These are phyloP conservation scores for Priceomyces medius DNA, from an alignment of 805 yeast genomes.

Conservation along the genomic window DNA sequence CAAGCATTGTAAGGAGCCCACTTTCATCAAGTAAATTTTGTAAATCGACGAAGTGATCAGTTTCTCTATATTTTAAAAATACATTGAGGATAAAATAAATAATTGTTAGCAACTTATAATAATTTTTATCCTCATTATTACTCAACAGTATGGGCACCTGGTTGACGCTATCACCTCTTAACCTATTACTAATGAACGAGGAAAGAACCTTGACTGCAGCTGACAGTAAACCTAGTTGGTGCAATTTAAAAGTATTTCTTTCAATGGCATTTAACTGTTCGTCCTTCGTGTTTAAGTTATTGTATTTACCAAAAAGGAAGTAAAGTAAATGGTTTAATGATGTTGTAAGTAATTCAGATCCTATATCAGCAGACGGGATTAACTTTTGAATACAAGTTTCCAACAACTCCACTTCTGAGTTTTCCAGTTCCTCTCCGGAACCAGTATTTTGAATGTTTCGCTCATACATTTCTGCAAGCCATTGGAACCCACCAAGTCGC, in stretches of 20 bases:
- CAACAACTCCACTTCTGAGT: neutral
- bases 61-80: conserved; percentile 13
- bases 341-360: neutral
- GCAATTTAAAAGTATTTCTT: conserved; percentile 9
- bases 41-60: conserved; percentile 12
- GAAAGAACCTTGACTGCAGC: conserved; percentile 8
- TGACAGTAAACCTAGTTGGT: conserved; percentile 1
- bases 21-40: conserved; percentile 22
- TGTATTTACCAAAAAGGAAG: conserved; percentile 27
- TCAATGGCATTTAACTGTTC: conserved; percentile 16
- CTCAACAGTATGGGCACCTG: neutral
- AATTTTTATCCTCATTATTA: conserved; percentile 12
- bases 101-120: conserved; percentile 32
- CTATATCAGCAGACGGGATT: neutral
- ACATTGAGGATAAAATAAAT: conserved; percentile 33
- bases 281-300: conserved; percentile 8
- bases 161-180: neutral
- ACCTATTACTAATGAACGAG: conserved; percentile 3
- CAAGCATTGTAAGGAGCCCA: conserved; percentile 44
- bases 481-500: conserved; percentile 14
- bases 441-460: neutral
- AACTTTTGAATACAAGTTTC: neutral
- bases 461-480: neutral
- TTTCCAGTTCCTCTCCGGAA: too few species aligned
- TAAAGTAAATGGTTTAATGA: conserved; percentile 19